Evolutionary conservation across 108 stramenopile genomes (phyloP).

Genomic region (Ochromonas danica): DNA sequence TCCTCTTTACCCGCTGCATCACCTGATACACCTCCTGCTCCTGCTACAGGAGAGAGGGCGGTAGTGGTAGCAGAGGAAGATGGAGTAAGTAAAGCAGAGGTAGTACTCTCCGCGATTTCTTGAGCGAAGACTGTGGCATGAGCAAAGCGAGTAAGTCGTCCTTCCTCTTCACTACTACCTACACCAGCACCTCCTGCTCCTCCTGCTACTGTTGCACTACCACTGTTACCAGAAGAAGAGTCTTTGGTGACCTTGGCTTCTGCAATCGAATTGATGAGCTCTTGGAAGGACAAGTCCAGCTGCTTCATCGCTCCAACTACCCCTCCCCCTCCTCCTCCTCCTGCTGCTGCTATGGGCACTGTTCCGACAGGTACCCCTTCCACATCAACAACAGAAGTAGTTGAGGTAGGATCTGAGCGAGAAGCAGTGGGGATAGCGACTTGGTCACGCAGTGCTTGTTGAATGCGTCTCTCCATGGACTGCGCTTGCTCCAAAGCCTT

Average conservation of each 20-base stretch:
- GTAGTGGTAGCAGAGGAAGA: too few species aligned
- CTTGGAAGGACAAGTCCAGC: background rate
- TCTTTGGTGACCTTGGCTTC: background rate
- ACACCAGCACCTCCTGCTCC: background rate
- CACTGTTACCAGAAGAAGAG: background rate
- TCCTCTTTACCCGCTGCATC: background rate
- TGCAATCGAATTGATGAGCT: background rate
- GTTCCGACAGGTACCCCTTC: too few species aligned
- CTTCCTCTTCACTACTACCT: background rate
- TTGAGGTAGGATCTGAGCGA: too few species aligned
- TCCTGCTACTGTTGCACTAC: background rate
- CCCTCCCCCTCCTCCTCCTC: background rate
- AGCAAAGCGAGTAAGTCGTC: background rate
- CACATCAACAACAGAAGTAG: too few species aligned
- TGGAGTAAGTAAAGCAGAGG: background rate
- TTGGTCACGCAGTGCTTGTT: too few species aligned
- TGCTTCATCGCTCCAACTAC: background rate
- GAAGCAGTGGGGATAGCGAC: too few species aligned
- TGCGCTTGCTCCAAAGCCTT: too few species aligned
- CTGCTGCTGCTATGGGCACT: background rate
- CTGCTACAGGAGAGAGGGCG: background rate
- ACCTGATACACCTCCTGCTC: background rate
- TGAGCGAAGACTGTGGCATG: constrained; percentile 5
- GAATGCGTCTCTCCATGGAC: too few species aligned
- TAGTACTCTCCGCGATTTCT: background rate